These are phyloP conservation scores for Aristolochia californica DNA, from an alignment of 164 flowering plant species.

Conservation along the genomic window DNA sequence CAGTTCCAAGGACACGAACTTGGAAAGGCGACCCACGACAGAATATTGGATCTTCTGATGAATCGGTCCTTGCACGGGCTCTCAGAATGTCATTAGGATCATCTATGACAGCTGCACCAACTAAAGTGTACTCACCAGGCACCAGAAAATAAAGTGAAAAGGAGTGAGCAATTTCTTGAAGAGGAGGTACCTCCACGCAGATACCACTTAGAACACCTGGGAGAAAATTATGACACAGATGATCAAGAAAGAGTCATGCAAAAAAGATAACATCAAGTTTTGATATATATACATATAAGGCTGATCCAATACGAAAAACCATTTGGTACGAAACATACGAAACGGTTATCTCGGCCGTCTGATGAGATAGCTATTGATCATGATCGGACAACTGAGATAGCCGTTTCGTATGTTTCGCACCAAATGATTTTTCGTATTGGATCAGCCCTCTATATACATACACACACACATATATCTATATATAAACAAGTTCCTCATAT, in stretches of 20 bases:
- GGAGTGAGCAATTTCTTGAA: conserved; percentile 62
- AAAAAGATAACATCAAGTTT: too few species aligned
- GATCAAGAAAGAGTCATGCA: neutral
- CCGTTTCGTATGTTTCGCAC: too few species aligned
- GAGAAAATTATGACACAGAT: neutral
- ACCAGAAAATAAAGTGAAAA: conserved; percentile 82
- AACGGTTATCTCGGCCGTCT: too few species aligned
- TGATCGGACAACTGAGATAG: too few species aligned
- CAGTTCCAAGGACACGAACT: conserved; percentile 58
- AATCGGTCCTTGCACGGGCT: conserved; percentile 73
- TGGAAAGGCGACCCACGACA: conserved; percentile 94
- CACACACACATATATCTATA: too few species aligned
- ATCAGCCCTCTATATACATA: too few species aligned
- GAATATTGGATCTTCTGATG: conserved; percentile 76
- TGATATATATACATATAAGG: too few species aligned
- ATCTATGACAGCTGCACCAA: conserved; percentile 81
- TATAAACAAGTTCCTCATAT: too few species aligned
- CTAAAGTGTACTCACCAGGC: conserved; percentile 94
- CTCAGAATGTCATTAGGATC: conserved; percentile 80
- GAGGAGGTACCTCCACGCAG: conserved; percentile 72
- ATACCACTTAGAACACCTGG: conserved; percentile 72
- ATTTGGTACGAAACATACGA: too few species aligned
- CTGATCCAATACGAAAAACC: too few species aligned
- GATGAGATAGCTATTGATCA: too few species aligned
- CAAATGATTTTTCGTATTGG: too few species aligned